Conservation (phyloP, 108 stramenopile genomes). For the Chaetoceros muelleri region DNA sequence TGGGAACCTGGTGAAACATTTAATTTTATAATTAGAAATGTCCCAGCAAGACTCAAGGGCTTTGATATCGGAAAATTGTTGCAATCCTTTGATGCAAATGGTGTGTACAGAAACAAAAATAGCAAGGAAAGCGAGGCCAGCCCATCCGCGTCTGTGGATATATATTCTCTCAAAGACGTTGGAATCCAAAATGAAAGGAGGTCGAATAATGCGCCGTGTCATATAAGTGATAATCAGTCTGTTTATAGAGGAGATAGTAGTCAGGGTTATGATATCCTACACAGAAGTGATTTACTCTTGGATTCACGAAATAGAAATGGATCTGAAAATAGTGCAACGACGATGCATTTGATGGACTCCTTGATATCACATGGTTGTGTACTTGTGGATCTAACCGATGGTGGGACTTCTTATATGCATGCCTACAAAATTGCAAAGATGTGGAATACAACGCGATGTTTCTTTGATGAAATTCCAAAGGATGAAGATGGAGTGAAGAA, state of each 20-base stretch:
- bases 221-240: constrained; percentile 24
- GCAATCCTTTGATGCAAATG: constrained; percentile 64
- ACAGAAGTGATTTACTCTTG: constrained; percentile 29
- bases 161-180: constrained; percentile 41
- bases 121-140: constrained; percentile 17
- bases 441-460: constrained; percentile 47
- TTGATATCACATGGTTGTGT: constrained; percentile 72
- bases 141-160: constrained; percentile 39
- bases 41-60: constrained; percentile 44
- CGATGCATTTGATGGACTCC: constrained; percentile 80
- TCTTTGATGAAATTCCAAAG: constrained; percentile 40
- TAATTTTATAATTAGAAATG: constrained; percentile 62
- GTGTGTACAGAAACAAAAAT: constrained; percentile 44
- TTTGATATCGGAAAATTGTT: constrained; percentile 48
- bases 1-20: constrained; percentile 72
- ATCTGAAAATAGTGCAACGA: constrained; percentile 33
- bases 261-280: constrained; percentile 60
- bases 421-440: constrained; percentile 39
- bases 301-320: constrained; percentile 38
- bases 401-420: constrained; percentile 26
- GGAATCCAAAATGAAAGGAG: constrained; percentile 36
- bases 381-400: constrained; percentile 71
- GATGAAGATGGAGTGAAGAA: constrained; percentile 4
- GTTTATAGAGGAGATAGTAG: constrained; percentile 40
- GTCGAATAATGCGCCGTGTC: constrained; percentile 37